Evolutionary conservation across 2,329 filamentous ascomycete genomes (phyloP).

Genomic region (Fusarium tupiense): DNA sequence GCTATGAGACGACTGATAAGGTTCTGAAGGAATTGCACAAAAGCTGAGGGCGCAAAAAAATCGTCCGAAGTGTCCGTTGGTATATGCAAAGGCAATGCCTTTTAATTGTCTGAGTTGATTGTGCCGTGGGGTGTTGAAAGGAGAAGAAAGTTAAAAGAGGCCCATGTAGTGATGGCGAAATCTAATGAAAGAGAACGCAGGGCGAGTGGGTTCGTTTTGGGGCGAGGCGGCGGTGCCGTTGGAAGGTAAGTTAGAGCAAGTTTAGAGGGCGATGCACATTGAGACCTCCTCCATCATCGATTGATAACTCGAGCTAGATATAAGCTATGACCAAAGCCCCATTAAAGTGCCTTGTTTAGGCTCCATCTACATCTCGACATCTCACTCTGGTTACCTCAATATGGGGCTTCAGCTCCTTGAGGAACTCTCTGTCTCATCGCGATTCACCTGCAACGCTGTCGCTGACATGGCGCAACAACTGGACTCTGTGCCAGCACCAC

Average conservation of each 20-base stretch:
- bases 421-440: slow-evolving; percentile 8
- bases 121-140: neutral
- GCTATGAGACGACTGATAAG: slow-evolving; percentile 14
- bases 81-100: neutral
- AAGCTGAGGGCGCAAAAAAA: neutral
- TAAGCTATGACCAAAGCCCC: slow-evolving; percentile 24
- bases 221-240: slow-evolving; percentile 26
- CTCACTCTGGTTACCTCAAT: slow-evolving; percentile 15
- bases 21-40: neutral
- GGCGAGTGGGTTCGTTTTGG: slow-evolving; percentile 32
- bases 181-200: slow-evolving; percentile 18
- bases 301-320: slow-evolving; percentile 34
- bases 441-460: neutral
- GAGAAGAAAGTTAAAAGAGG: slow-evolving; percentile 1
- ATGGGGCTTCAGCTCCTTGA: slow-evolving; percentile 30
- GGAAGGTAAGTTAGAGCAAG: slow-evolving; percentile 19
- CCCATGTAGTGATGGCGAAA: slow-evolving; percentile 17
- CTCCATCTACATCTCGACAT: slow-evolving; percentile 6
- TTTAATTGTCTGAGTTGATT: slow-evolving; percentile 12
- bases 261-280: slow-evolving; percentile 23
- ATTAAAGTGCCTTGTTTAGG: slow-evolving; percentile 23
- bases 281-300: slow-evolving; percentile 19
- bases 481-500: neutral
- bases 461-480: slow-evolving; percentile 16
- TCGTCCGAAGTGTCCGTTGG: neutral